Evolutionary conservation across 1,284 basidiomycete species (phyloP).

Genomic region (Abortiporus biennis): DNA sequence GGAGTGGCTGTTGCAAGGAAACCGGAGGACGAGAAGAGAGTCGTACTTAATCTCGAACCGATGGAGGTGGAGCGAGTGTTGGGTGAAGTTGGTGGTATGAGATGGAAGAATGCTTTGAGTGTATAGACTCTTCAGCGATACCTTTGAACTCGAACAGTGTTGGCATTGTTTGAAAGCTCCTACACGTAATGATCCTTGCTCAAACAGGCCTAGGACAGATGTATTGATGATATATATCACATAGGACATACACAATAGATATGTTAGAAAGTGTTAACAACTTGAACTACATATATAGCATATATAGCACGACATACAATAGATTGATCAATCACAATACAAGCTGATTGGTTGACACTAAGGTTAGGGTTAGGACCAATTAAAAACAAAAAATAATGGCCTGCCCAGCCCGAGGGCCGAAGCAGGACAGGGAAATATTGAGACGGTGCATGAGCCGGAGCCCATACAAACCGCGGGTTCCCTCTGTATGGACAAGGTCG

Average conservation of each 20-base stretch:
- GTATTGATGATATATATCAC: too few species aligned
- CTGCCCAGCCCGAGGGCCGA: slow-evolving; percentile 38
- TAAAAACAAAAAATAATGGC: slow-evolving; percentile 23
- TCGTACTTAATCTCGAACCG: slow-evolving; percentile 67
- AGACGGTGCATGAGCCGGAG: slow-evolving; percentile 63
- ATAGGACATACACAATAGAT: too few species aligned
- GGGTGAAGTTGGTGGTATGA: slow-evolving; percentile 59
- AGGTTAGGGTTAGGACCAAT: slow-evolving; percentile 26
- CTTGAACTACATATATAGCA: too few species aligned
- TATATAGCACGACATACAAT: too few species aligned
- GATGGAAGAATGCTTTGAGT: slow-evolving; percentile 58
- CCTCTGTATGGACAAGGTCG: slow-evolving; percentile 56
- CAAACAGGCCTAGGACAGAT: too few species aligned
- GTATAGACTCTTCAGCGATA: slow-evolving; percentile 16
- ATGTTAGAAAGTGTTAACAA: too few species aligned
- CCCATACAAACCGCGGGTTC: slow-evolving; percentile 51
- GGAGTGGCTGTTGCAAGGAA: slow-evolving; percentile 46
- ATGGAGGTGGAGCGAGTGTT: slow-evolving; percentile 69
- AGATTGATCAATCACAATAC: too few species aligned
- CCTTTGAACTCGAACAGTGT: too few species aligned
- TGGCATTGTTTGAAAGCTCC: too few species aligned
- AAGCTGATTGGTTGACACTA: too few species aligned
- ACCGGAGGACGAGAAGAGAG: slow-evolving; percentile 48
- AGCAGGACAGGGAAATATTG: slow-evolving; percentile 66
- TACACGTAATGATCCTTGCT: too few species aligned